Evolutionary conservation across 139 green algal species (phyloP), one percentile per base, ranked within the genome.

Genomic region (Volvox africanus): DNA sequence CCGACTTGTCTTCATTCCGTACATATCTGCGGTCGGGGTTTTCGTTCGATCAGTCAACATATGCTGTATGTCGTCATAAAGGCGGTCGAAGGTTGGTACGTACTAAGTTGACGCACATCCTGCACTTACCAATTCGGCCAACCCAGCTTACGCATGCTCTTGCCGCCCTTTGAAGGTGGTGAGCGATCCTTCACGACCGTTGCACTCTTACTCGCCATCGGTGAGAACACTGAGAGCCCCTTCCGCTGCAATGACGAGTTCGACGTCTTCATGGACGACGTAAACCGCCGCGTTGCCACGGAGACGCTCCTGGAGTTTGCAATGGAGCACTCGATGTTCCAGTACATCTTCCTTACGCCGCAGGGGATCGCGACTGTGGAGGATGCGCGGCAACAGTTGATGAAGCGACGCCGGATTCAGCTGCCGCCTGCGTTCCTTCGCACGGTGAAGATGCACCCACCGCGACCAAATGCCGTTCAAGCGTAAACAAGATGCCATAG

Each of bases 181-280:
- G 98, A 99, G 96, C 94, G 96, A 44, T 98, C 95, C 68, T 99
- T 96, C 93, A 97, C 96, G 24, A 99, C 97, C 0, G 95, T 99
- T 19, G 92, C 96, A 26, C 97, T 99, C 91, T 95, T 97, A 62
- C 94, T 99, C 68, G 95, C 98, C 0, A 91, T 99, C 30, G 98
- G 98, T 1, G 84, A 96, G 18, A 90, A 87, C 44, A 96, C 93
- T 0, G 96, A 98, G 82, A 94, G 93, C 65, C 97, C 97, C 24
- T 98, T 99, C 87, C 92, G 96, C 17, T 96, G 95, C 62, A 94
- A 98, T 91, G 97, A 99, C 91, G 97, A 99, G 92, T 98, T 98
- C 76, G 97, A 99, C 89, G 89, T 93, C 44, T 98, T 97, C 94
- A 98, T 98, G 97, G 97, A 98, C 88, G 86, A 92, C 69, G 91